Evolutionary conservation across 163 green algal species (phyloP).

Genomic region (Chlorella variabilis): DNA sequence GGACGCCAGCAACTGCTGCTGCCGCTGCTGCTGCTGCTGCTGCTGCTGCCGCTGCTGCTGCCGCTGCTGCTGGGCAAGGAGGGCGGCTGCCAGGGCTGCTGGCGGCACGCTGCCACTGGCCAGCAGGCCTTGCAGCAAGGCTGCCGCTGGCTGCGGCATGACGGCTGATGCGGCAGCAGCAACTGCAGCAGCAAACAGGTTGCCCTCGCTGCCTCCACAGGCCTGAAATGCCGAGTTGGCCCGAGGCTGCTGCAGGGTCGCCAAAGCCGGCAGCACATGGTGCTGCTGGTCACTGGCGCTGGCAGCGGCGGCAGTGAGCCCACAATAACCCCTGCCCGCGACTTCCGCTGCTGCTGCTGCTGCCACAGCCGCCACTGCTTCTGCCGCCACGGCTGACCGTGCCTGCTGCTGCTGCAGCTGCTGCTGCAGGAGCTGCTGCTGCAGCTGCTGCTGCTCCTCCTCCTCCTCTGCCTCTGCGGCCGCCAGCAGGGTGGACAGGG

Average conservation of each 20-base stretch:
- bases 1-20: constrained; percentile 3
- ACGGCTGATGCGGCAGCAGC: not conserved
- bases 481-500: not conserved
- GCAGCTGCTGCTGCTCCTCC: constrained; percentile 5
- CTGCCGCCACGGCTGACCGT: no score
- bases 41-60: not conserved
- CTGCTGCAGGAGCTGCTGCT: not conserved
- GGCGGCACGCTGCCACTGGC: not conserved
- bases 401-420: not conserved
- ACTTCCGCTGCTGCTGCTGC: not conserved
- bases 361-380: not conserved
- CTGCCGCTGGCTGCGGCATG: not conserved
- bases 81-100: not conserved
- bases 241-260: not conserved
- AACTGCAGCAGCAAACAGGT: not conserved
- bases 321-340: not conserved
- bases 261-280: no score
- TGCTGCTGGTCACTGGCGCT: not conserved
- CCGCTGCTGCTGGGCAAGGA: not conserved
- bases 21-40: constrained; percentile 1
- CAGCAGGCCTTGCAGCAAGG: not conserved
- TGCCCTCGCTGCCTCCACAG: not conserved
- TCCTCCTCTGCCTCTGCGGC: constrained; percentile 14
- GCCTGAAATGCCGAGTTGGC: not conserved
- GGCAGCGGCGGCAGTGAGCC: no score